Conservation (phyloP, 225 moss, liverwort and hornwort genomes). For the Marchantia paleacea region DNA sequence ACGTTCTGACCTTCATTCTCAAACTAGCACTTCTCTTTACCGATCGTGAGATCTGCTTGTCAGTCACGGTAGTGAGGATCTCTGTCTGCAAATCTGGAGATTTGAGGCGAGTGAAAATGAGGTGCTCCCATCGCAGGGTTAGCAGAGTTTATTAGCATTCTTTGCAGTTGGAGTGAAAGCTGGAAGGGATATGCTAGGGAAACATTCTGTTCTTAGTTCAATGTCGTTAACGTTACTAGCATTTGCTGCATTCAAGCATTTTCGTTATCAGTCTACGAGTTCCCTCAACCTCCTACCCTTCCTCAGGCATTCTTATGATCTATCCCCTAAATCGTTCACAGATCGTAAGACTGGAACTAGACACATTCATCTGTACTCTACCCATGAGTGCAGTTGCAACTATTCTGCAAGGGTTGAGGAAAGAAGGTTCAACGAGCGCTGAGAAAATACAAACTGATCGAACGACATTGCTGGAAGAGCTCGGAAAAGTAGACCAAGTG, state of each 20-base stretch:
- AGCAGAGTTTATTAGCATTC: no score
- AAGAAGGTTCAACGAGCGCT: not conserved
- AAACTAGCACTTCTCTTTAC: no score
- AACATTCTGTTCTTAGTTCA: not conserved
- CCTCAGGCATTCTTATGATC: not conserved
- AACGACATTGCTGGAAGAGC: not conserved
- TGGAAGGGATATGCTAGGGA: no score
- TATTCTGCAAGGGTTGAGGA: not conserved
- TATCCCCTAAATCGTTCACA: not conserved
- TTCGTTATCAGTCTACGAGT: not conserved
- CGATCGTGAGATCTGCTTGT: no score
- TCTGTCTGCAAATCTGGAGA: no score
- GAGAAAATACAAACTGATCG: not conserved
- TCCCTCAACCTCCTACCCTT: not conserved
- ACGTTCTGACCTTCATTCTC: no score
- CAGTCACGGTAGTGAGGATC: no score
- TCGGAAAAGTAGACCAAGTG: not conserved
- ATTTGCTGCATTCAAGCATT: not conserved
- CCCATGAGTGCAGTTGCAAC: not conserved
- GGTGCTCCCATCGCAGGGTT: no score
- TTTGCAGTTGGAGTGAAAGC: no score
- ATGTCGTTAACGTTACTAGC: not conserved
- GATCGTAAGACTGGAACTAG: conserved; percentile 2
- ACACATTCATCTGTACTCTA: not conserved
- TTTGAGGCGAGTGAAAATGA: no score